These are phyloP conservation scores for Rhododendron henanense DNA, from an alignment of 148 eudicot genomes.

Conservation along the genomic window DNA sequence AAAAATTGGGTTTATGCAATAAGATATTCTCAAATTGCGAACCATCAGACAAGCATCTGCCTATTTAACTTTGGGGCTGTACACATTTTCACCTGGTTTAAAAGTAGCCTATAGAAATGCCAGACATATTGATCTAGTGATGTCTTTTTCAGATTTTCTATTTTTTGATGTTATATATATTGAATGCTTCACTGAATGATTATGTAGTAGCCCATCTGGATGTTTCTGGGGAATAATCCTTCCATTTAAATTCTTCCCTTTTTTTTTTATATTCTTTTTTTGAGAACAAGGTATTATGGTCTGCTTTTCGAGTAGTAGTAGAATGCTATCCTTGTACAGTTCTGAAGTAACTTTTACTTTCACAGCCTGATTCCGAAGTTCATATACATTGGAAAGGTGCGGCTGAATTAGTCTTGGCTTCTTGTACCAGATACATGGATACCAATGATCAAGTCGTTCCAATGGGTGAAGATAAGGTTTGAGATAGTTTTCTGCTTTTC, in stretches of 20 bases:
- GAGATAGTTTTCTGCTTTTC: slow-evolving; percentile 8
- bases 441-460: slow-evolving; percentile 34
- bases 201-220: not conserved
- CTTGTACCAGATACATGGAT: slow-evolving; percentile 64
- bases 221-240: not conserved
- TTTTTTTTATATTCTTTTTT: not conserved
- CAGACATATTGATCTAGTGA: not conserved
- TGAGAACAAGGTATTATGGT: not conserved
- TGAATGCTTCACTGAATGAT: not conserved
- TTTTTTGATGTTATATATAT: not conserved
- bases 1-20: not conserved
- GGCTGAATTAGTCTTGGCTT: slow-evolving; percentile 83
- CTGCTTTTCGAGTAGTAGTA: not conserved
- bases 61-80: not conserved
- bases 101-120: not conserved
- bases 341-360: not conserved
- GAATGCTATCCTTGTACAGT: not conserved
- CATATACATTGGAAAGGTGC: slow-evolving; percentile 98
- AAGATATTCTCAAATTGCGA: not conserved
- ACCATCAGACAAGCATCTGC: not conserved
- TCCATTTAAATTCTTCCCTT: not conserved
- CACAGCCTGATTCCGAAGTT: slow-evolving; percentile 52
- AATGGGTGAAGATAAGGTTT: slow-evolving; percentile 69
- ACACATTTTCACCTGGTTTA: not conserved
- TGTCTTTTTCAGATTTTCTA: not conserved